Evolutionary conservation across 2,329 filamentous ascomycete genomes (phyloP), one percentile per base, ranked within the genome.

Genomic region (Neopestalotiopsis sp.): DNA sequence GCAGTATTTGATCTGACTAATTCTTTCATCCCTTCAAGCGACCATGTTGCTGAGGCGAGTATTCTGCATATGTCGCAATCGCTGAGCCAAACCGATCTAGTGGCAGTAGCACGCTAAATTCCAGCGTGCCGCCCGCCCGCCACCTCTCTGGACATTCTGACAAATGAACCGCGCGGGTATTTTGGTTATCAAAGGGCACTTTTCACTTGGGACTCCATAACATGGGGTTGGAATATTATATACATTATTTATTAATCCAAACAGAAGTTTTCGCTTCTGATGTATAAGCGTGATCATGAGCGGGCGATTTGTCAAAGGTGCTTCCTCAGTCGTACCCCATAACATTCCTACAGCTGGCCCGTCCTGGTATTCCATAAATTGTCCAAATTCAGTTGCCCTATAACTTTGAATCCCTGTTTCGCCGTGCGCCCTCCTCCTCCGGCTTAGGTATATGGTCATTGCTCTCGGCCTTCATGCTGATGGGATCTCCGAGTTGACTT

Each of bases 341-440:
- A 20, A 52, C 12, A 20, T 17, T 52, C 17, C 17, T 17, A 17
- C 10, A 5, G 10, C 2, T 38, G 34, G 6, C 34, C 34, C 34
- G 10, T 38, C 34, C 34, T 38, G 10, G 34, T 7, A 38, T 7
- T 10, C 6, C 34, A 20, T 52, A 24, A 52, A 52, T 17, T 10
- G n/a, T 9, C 45, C 45, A 52, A 13, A 17, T 17, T 52, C 56
- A 52, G 14, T 4, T 7, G 9, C 17, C 64, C 75, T 66, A 78
- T 67, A 78, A 56, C 70, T 77, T 78, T 14, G 76, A 76, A 13
- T 73, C 69, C 56, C 69, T 68, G 62, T 69, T 69, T n/a, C 20
- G 59, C 24, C 66, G 66, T 49, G 71, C 70, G 4, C 75, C 74
- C 17, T 71, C 68, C 59, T 77, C 75, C 14, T 64, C 65, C 1